Percentiles rank a stretch among this genome's conserved stretches.
Conservation (phyloP, 805 yeast species). For the Saturnispora galanensis region DNA sequence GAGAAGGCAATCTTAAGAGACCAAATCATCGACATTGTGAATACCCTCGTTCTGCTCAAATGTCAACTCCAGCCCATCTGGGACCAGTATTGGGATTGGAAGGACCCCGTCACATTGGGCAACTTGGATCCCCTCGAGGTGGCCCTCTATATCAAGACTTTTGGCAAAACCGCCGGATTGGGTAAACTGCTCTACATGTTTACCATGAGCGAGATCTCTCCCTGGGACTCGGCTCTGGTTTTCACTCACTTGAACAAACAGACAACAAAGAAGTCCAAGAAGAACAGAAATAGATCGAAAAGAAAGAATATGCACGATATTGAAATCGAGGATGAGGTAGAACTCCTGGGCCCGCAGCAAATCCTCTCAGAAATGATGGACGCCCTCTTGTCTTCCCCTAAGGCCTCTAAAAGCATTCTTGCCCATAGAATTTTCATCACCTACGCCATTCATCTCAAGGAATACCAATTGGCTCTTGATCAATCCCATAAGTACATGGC, state of each 20-base stretch:
- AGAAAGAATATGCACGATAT: slow-evolving; percentile 16
- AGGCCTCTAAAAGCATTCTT: slow-evolving; percentile 36
- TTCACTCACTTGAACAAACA: slow-evolving; percentile 13
- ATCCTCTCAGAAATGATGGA: slow-evolving; percentile 9
- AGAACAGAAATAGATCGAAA: slow-evolving; percentile 11
- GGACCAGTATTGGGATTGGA: slow-evolving; percentile 66
- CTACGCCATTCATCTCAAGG: slow-evolving; percentile 49
- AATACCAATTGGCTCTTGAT: slow-evolving; percentile 53
- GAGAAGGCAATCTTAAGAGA: slow-evolving; percentile 30
- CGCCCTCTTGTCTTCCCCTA: slow-evolving; percentile 5
- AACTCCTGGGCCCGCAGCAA: slow-evolving; percentile 11
- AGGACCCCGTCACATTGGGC: slow-evolving; percentile 41
- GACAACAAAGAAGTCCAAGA: slow-evolving; percentile 13
- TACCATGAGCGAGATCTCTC: slow-evolving; percentile 57
- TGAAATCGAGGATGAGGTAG: neutral
- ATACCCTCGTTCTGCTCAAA: slow-evolving; percentile 63
- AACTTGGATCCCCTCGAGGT: slow-evolving; percentile 40
- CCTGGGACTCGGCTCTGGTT: slow-evolving; percentile 35
- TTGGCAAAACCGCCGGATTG: slow-evolving; percentile 47
- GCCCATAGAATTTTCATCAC: slow-evolving; percentile 58
- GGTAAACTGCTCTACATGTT: slow-evolving; percentile 51
- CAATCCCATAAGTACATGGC: slow-evolving; percentile 52
- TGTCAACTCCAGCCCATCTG: slow-evolving; percentile 58
- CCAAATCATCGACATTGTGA: slow-evolving; percentile 46
- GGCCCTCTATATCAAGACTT: slow-evolving; percentile 42